Base-by-base conservation (phyloP, 352 stramenopile species). In the Pythium diclinum region DNA sequence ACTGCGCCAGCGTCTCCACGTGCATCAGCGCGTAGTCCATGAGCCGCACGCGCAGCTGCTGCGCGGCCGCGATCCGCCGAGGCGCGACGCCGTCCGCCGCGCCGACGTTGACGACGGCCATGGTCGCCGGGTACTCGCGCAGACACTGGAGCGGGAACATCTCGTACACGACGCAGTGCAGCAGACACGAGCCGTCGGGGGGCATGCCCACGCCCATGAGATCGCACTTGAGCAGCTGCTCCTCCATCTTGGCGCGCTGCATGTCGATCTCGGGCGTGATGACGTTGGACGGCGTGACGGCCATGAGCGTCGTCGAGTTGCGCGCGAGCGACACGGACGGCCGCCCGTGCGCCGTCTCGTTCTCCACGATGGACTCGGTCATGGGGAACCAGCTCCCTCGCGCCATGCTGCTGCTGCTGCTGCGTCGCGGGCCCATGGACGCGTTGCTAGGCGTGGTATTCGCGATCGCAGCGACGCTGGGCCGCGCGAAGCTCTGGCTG, bases 111-210 rank as follows among this genome's bases (percentile, higher is more conserved):
- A 94, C 85, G 19, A 92, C 79, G 19, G 77, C 77, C 85, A 94
- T 94, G 32, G 71, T 75, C 28, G 80, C 56, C 1, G 85, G 83
- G 61, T 92, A 94, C 23, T 89, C 80, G 17, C 67, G 67, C 51
- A 94, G 74, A 61, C 78, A 92, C 61, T 91, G 84, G 17, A 94
- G 64, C 54, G 85, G 85, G 57, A 88, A 94, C 78, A 94, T 90
- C 47, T 94, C 85, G 68, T 92, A 94, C 21, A 94, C 83, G 61
- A 94, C 71, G 59, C 85, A 94, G 69, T 94, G 85, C 44, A 94
- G 75, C 61, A 94, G 61, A 57, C 85, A 94, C 7, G 85, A 94
- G 13, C 85, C 85, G 56, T 94, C 85, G 2, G 85, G 85, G 0
- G 85, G 85, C 85, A 94, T 94, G 14, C 85, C 83, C 0, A 94